phyloP scores from a whole-genome alignment of 345 rosid genomes.

The Corchorus olitorius region DNA sequence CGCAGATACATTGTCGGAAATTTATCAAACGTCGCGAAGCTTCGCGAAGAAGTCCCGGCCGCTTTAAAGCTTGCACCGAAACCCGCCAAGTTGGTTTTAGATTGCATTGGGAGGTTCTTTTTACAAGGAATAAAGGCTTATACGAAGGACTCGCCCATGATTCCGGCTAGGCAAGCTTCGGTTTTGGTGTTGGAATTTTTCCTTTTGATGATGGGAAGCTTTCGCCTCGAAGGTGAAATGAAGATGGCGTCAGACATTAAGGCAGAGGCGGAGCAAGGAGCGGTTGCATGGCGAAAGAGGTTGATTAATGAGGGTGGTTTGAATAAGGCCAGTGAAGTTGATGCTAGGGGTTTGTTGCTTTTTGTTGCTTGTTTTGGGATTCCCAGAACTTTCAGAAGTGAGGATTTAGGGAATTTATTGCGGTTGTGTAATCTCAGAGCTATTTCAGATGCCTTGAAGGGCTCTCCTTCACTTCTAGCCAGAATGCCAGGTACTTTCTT shows the following conservation, averaged over 20 bases:
- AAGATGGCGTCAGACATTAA: constrained; percentile 24
- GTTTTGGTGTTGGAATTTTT: constrained; percentile 59
- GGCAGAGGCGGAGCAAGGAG: constrained; percentile 52
- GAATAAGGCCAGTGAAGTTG: constrained; percentile 43
- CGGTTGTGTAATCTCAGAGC: constrained; percentile 38
- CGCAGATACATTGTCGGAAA: constrained; percentile 48
- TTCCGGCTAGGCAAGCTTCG: constrained; percentile 52
- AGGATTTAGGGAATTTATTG: constrained; percentile 65
- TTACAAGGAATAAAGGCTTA: constrained; percentile 62
- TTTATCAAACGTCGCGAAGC: constrained; percentile 39
- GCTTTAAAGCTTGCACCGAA: constrained; percentile 58
- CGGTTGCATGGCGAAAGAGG: constrained; percentile 69
- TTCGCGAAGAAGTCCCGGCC: constrained; percentile 50
- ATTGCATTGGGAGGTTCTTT: constrained; percentile 68
- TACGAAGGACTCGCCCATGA: constrained; percentile 45
- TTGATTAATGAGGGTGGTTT: constrained; percentile 65
- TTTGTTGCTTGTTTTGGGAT: constrained; percentile 66
- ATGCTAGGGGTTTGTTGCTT: constrained; percentile 76
- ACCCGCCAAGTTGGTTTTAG: constrained; percentile 69
- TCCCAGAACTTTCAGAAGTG: constrained; percentile 45
- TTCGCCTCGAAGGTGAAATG: constrained; percentile 6
- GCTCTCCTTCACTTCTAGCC: constrained; percentile 44
- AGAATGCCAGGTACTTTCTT: constrained; percentile 53
- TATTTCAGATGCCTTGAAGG: constrained; percentile 44
- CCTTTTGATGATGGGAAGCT: constrained; percentile 34